Conservation (phyloP, 2,329 filamentous ascomycete genomes). For the Onygenales sp. region DNA sequence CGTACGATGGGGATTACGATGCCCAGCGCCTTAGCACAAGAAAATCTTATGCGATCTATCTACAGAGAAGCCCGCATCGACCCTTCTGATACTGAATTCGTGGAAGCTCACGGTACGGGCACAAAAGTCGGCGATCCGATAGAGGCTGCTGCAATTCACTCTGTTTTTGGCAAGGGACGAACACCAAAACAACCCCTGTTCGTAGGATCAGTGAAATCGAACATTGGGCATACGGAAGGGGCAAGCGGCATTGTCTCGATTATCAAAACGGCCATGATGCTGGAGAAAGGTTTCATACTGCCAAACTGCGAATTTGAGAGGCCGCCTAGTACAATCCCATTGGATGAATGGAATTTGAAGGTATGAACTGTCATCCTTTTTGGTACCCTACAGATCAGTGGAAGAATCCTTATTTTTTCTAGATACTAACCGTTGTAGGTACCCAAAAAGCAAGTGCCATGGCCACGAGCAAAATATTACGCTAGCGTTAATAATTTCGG, state of each 20-base stretch:
- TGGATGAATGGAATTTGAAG: conserved; percentile 20
- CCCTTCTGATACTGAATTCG: conserved; percentile 19
- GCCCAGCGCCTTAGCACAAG: conserved; percentile 26
- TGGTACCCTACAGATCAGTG: not conserved
- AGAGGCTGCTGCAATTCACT: conserved; percentile 27
- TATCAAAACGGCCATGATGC: conserved; percentile 19
- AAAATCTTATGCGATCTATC: conserved; percentile 23
- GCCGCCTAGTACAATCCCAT: conserved; percentile 16
- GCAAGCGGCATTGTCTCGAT: conserved; percentile 19
- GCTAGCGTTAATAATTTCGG: conserved; percentile 29
- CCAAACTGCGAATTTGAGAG: conserved; percentile 18
- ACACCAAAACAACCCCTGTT: conserved; percentile 12
- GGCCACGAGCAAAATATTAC: conserved; percentile 13
- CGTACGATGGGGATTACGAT: conserved; percentile 27
- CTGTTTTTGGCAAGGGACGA: not conserved
- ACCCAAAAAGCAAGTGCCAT: conserved; percentile 16
- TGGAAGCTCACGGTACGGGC: conserved; percentile 47
- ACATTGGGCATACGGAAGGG: conserved; percentile 22
- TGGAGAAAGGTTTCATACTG: conserved; percentile 20
- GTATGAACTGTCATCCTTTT: conserved; percentile 3
- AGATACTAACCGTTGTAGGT: conserved; percentile 5
- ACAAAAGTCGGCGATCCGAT: conserved; percentile 47
- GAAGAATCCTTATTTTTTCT: not conserved
- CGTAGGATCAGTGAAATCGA: conserved; percentile 22
- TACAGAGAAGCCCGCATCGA: conserved; percentile 24